Conservation (phyloP, 306 rosid species). For the Cotoneaster glaucophyllus region DNA sequence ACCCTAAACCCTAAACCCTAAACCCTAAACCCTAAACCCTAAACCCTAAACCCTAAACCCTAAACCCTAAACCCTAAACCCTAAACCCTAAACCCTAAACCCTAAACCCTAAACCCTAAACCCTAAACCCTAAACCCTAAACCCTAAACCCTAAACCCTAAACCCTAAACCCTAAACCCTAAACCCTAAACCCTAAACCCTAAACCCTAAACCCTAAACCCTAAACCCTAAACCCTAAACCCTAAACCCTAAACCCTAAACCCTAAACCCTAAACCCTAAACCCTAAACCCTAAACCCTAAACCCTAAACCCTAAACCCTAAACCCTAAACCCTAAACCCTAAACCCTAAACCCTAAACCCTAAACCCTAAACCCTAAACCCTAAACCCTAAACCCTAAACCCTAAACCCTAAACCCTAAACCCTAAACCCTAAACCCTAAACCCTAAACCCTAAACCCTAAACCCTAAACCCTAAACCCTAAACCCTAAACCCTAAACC, state of each 20-base stretch:
- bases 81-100: constrained; percentile 10
- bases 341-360: constrained; percentile 19
- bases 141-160: constrained; percentile 19
- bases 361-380: constrained; percentile 18
- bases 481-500: too few relatives aligned
- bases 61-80: constrained; percentile 10
- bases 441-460: too few relatives aligned
- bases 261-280: constrained; percentile 4
- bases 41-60: constrained; percentile 16
- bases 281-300: constrained; percentile 11
- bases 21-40: constrained; percentile 18
- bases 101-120: constrained; percentile 10
- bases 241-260: neutral
- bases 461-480: too few relatives aligned
- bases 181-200: constrained; percentile 11
- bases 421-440: neutral
- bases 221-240: constrained; percentile 8
- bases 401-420: constrained; percentile 7
- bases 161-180: constrained; percentile 19
- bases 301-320: constrained; percentile 14
- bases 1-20: constrained; percentile 2
- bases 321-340: constrained; percentile 21
- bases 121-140: constrained; percentile 7
- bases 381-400: constrained; percentile 14
- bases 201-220: constrained; percentile 1